Evolutionary conservation across 371 early-diverging fungal species (phyloP), one percentile per base, ranked within the genome.

Genomic region (Rhizomucor miehei): DNA sequence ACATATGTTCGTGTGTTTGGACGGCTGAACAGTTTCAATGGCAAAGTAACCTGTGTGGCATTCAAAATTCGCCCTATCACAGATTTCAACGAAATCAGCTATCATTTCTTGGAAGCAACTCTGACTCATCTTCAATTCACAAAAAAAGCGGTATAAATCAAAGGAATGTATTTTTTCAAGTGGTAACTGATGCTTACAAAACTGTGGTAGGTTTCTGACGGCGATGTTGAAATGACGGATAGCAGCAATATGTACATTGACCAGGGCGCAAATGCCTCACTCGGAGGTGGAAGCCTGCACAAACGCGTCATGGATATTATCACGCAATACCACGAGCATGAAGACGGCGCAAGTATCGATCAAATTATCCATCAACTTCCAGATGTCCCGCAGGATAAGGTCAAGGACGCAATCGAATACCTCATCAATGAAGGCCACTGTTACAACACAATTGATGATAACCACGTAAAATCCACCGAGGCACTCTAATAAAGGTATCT

Each of bases 51-150:
- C 47, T 52, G 89, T 8, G 54, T 69, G 11, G 78, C 82, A 3
- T 75, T 73, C 55, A 52, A 60, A 34, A 77, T 92, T 29, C 66
- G 77, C 3, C 83, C 86, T 25, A 69, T 94, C 20, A 75, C 62
- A 6, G 79, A 85, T 39, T 79, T 77, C 55, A 90, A 94, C 65
- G 93, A 93, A 65, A 75, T 92, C 44, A 77, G 84, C 0, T 83
- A 74, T 56, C 93, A 92, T 65, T 77, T 78, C 23, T 54, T 90
- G 37, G 83, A 89, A 37, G 80, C 79, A 39, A 76, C 86, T 19
- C 62, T 80, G 29, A 75, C 72, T 9, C 92, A 92, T 57, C 56
- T 89, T 45, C 57, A 59, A 24, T 67, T 77, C 25, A 71, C 77
- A 23, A 75, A 71, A 21, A 70, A 14, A 52, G 3, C 43, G 16